Base-by-base conservation (phyloP, 495 filamentous ascomycete species). In the Xylaria cubensis region DNA sequence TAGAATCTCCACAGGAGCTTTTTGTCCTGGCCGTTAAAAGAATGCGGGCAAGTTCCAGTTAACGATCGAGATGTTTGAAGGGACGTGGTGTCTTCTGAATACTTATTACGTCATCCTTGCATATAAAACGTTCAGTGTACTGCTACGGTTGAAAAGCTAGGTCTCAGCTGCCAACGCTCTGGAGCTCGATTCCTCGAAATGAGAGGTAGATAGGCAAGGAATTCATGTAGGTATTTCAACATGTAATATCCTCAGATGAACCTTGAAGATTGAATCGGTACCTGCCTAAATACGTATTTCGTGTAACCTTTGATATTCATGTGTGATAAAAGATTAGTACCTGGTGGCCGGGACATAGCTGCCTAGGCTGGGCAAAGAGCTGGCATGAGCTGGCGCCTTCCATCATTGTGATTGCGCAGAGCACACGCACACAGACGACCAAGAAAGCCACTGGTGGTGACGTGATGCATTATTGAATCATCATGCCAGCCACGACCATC, bases 391-490 rank as follows among this genome's bases (percentile, higher is more conserved):
- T 36, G 42, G 41, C 19, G n/a, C 46, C 64, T 66, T 66, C 64
- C 64, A 66, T 66, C 44, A 50, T 66, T 53, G 64, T 53, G 46
- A 53, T 36, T 12, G 44, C 12, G 4, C 42, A 46, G 42, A 0
- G 36, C 36, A 39, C 39, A 53, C 15, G 50, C 39, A 53, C 32
- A 26, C 36, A 48, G 17, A 15, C 42, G 19, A 34, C 34, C 41
- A 26, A 61, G 67, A 13, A 36, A 62, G 56, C 41, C 56, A 48
- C 44, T 4, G 17, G 59, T 4, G 17, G 59, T 71, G 69, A 64
- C 69, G 69, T 71, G 69, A 71, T 62, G 24, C 36, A 64, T 64
- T 71, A 34, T 64, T 64, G 58, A 67, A 56, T 67, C 65, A 67
- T 67, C 50, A 44, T 12, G 32, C 48, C 65, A 39, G 19, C 46